Percentiles rank a stretch among this genome's conserved stretches.
Evolutionary conservation across 2,329 filamentous ascomycete genomes (phyloP).

Genomic region (Fusarium sp.): DNA sequence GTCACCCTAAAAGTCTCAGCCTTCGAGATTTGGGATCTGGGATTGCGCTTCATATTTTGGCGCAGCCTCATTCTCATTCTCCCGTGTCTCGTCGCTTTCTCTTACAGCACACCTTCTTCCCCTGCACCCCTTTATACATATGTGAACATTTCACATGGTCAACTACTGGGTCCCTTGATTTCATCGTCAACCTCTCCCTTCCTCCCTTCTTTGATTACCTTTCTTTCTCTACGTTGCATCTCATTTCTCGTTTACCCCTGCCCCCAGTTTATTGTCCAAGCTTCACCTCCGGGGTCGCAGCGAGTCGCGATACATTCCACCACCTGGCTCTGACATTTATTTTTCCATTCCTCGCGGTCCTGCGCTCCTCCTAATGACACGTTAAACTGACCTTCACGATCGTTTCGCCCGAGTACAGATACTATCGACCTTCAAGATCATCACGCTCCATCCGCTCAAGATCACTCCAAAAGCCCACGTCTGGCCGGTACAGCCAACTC

Average conservation of each 20-base stretch:
- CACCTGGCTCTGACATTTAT: slow-evolving; percentile 37
- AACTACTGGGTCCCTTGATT: slow-evolving; percentile 27
- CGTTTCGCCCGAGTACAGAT: slow-evolving; percentile 66
- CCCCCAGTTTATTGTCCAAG: slow-evolving; percentile 35
- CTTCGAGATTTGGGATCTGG: slow-evolving; percentile 6
- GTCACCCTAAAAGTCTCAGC: slow-evolving; percentile 18
- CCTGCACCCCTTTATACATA: slow-evolving; percentile 26
- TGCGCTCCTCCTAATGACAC: slow-evolving; percentile 19
- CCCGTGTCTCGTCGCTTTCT: slow-evolving; percentile 19
- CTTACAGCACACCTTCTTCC: slow-evolving; percentile 22
- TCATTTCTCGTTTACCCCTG: slow-evolving; percentile 40
- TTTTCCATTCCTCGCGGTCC: slow-evolving; percentile 35
- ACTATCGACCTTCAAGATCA: slow-evolving; percentile 94
- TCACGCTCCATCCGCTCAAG: slow-evolving; percentile 83
- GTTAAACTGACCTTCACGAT: slow-evolving; percentile 38
- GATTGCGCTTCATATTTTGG: slow-evolving; percentile 21
- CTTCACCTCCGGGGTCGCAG: slow-evolving; percentile 37
- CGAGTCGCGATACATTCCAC: slow-evolving; percentile 47
- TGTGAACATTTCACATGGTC: slow-evolving; percentile 24
- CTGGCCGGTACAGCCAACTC: slow-evolving; percentile 54
- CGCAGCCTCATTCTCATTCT: slow-evolving; percentile 34
- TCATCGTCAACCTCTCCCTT: slow-evolving; percentile 27
- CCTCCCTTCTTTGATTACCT: slow-evolving; percentile 38
- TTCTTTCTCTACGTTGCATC: slow-evolving; percentile 39
- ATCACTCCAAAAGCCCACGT: slow-evolving; percentile 66